These are phyloP conservation scores for Annulohypoxylon stygium DNA, from an alignment of 495 filamentous ascomycete species.

Conservation along the genomic window DNA sequence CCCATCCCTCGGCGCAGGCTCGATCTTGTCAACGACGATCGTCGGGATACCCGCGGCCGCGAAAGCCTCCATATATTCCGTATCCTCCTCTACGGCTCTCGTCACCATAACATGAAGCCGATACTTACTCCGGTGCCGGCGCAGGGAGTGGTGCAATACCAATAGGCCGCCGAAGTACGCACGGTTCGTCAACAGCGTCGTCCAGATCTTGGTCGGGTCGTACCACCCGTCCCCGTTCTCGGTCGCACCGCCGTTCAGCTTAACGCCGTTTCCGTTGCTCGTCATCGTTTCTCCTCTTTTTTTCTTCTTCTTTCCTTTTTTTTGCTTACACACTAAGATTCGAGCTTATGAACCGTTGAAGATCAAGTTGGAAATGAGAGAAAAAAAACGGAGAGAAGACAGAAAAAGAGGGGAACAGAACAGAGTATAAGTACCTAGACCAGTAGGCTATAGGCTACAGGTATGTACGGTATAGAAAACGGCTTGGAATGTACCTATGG, in stretches of 20 bases:
- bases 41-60: conserved; percentile 56
- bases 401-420: not conserved
- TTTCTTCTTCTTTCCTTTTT: not conserved
- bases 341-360: not conserved
- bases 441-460: too few relatives aligned
- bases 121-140: conserved; percentile 52
- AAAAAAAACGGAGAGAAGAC: not conserved
- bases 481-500: not conserved
- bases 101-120: conserved; percentile 59
- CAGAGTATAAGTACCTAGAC: conserved; percentile 9
- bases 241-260: conserved; percentile 24
- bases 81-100: conserved; percentile 54
- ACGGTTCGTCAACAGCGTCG: conserved; percentile 56
- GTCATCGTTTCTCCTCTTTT: conserved; percentile 25
- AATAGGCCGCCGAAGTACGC: conserved; percentile 56
- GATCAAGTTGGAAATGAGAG: not conserved
- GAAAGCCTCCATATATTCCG: conserved; percentile 57
- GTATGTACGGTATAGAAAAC: not conserved
- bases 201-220: conserved; percentile 58
- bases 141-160: conserved; percentile 56
- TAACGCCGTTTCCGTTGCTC: conserved; percentile 35
- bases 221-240: conserved; percentile 37
- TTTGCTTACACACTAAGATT: conserved; percentile 1
- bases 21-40: conserved; percentile 57
- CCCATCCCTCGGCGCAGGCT: conserved; percentile 55